Evolutionary conservation across 176 grass and related monocot species (phyloP), one percentile per base, ranked within the genome.

Genomic region (Oryza meridionalis): DNA sequence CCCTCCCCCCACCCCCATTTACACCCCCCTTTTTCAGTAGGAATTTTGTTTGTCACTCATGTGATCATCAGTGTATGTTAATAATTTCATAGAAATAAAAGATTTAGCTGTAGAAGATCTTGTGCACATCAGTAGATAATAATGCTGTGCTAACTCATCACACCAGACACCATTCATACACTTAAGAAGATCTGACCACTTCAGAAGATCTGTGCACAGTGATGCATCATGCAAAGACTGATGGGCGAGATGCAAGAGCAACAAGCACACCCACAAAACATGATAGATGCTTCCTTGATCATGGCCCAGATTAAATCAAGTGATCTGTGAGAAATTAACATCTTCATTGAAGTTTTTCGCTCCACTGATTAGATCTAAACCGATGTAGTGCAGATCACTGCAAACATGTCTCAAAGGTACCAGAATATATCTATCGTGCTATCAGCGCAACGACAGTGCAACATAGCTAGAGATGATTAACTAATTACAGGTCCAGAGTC

Each of bases 401-500:
- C 55, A 37, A 37, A 33, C 1, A 53, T 29, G 74, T 11, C 37
- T 63, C 47, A 40, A 29, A 22, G 15, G 37, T 33, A 6, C 19
- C 43, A 76, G 5, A 22, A 29, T 21, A 59, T 53, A 69, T 46
- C 22, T 83, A 73, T 17, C 21, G 55, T 61, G 1, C 35, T 3
- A 68, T 14, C 35, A 66, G 4, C 35, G 14, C 35, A 79, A 59
- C 40, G 22, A 33, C 42, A 58, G 25, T 82, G n/a, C 77, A 14
- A 58, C 38, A 3, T 62, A 75, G 65, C 72, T 31, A 71, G 50
- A 81, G 65, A 8, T 53, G 51, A 26, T 65, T n/a, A 58, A 58
- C 0, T 76, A 81, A 21, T 71, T 81, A 81, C 77, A 81, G 3
- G 69, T 19, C 55, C 17, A 44, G 15, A 13, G 12, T 81, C 53